Conservation (phyloP, 176 grass and related monocot species). For the bread wheat (Triticum aestivum) region IWGSC_CS_RefSeq_v2.1 NC_057808.1:396653973-396654472, state of each 20-base stretch:
- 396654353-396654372: background rate
- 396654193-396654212: background rate
- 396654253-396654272: constrained; percentile 83
- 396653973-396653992: no score
- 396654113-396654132: constrained; percentile 85
- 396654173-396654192: background rate
- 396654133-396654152: background rate
- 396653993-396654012: background rate
- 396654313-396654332: constrained; percentile 75
- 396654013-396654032: background rate
- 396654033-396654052: constrained; percentile 73
- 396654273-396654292: constrained; percentile 76
- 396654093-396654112: constrained; percentile 60
- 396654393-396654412: background rate
- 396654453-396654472: constrained; percentile 72
- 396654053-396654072: constrained; percentile 87
- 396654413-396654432: background rate
- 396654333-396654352: constrained; percentile 76
- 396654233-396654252: constrained; percentile 72
- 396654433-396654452: background rate
- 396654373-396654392: background rate
- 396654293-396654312: constrained; percentile 73
- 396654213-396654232: constrained; percentile 56
- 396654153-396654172: background rate
- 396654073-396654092: constrained; percentile 79